Evolutionary conservation across 116 monocot species (phyloP).

Genomic region (Cymodocea nodosa): DNA sequence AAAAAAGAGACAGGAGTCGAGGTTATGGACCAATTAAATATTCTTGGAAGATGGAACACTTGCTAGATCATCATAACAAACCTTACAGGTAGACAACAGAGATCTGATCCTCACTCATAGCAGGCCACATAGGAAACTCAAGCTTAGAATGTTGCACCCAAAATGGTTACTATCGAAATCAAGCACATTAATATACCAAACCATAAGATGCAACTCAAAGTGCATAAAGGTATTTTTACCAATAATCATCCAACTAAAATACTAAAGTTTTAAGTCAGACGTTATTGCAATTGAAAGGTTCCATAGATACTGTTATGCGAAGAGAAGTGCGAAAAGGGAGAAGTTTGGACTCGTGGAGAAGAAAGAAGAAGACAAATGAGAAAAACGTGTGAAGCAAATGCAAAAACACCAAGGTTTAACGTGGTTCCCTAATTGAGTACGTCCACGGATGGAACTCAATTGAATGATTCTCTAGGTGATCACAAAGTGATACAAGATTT

Average conservation of each 20-base stretch:
- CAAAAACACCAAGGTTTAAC: too few relatives aligned
- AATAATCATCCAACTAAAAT: background rate
- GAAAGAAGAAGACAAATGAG: too few relatives aligned
- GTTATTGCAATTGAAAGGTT: conserved; percentile 7
- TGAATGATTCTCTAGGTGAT: too few relatives aligned
- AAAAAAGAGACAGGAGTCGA: background rate
- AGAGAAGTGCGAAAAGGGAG: too few relatives aligned
- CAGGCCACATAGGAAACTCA: conserved; percentile 31
- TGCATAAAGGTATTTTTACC: conserved; percentile 3
- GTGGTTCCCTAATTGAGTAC: too few relatives aligned
- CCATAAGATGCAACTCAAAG: conserved; percentile 7
- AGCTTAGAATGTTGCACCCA: conserved; percentile 33
- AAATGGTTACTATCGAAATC: conserved; percentile 17
- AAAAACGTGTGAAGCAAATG: too few relatives aligned
- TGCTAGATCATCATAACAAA: conserved; percentile 47
- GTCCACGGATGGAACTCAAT: too few relatives aligned
- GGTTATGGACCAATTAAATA: background rate
- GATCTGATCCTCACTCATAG: conserved; percentile 49
- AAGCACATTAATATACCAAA: conserved; percentile 11
- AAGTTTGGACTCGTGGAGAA: too few relatives aligned
- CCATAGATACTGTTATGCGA: too few relatives aligned
- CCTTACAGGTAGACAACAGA: conserved; percentile 47
- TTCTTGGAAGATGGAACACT: background rate
- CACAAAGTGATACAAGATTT: too few relatives aligned
- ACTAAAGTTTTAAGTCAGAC: too few relatives aligned